Base-by-base conservation (phyloP, 2,329 filamentous ascomycete species). In the Chaetomiaceae sp. region DNA sequence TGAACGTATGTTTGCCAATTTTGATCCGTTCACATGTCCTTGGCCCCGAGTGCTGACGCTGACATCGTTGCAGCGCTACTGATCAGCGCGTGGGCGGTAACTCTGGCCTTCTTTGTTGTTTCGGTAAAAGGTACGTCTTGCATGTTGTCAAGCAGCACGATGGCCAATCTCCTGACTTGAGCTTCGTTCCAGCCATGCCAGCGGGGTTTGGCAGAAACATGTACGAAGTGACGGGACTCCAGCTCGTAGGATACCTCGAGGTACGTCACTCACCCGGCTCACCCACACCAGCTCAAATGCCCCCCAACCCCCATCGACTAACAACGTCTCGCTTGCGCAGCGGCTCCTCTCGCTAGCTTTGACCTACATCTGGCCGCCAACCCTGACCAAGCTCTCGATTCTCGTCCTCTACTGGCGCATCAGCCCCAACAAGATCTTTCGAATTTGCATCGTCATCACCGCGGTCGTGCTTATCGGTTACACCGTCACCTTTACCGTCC, bases 401-500 rank as follows among this genome's bases (percentile, higher is more conserved):
- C 33, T 47, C 13, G 44, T 47, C 6, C 34, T 47, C 33, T 47
- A 47, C 44, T 47, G 44, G 44, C 44, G 44, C 34, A 47, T 47
- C 32, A 47, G 33, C 33, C 44, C 44, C 4, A 20, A 47, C 20
- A 47, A 29, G 16, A 11, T 20, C 13, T 38, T 47, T 23, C 44
- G 44, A 4, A 18, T 38, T 4, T 37, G 44, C 32, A 29, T 51
- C 41, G 10, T 44, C 16, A 16, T 13, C n/a, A 44, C 16, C 13
- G 48, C 40, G 9, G 30, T 51, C 8, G 30, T 37, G 30, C 21
- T 59, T 14, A 32, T 62, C 32, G 55, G 36, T 43, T 55, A 64
- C 45, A 61, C 63, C 6, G n/a, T 62, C 9, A 54, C 55, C 37
- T 59, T 63, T 38, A 60, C 58, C 9, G 38, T 42, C 37, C 48